Evolutionary conservation across 352 stramenopile genomes (phyloP), one percentile per base, ranked within the genome.

Genomic region (Globisporangium spiculum): DNA sequence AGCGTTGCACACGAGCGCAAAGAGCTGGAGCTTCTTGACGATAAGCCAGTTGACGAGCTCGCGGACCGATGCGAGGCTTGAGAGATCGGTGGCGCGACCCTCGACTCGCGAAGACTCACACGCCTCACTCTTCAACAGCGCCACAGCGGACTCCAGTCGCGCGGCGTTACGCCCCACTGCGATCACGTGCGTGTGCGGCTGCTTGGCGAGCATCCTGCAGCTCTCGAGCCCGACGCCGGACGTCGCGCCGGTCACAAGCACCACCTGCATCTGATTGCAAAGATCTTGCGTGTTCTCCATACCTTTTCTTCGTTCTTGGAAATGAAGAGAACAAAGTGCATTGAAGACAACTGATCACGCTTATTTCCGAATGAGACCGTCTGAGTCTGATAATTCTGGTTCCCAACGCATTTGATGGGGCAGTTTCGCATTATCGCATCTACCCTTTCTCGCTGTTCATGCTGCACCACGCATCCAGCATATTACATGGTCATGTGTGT

Each of bases 1-100:
- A 6, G 75, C 75, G 32, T 81, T 81, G 75, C 75, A 81, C 4
- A 81, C 73, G 6, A 81, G 52, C 14, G 72, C 70, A 44, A 79
- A 82, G 10, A 84, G 24, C 61, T 71, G 68, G 8, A 54, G 56
- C 20, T 74, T 60, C 24, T 70, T 55, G 22, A 64, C 46, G 57
- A 80, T 65, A 27, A 83, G 36, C 36, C 27, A 57, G 34, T 72
- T 72, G n/a, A 62, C 65, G 14, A 77, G 59, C 30, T 46, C 46
- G 7, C 75, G 75, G 54, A 81, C 72, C 0, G 65, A 69, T 38
- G 65, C 65, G 27, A 81, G 69, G 22, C 63, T 72, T 32, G 75
- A 66, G 58, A 81, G 63, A 24, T 81, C 72, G 3, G 50, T 50
- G 9, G 68, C 63, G 5, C 60, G 34, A 18, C 68, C 60, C 38